Base-by-base conservation (phyloP, 768 basidiomycete genomes). In the Trametes punicea region DNA sequence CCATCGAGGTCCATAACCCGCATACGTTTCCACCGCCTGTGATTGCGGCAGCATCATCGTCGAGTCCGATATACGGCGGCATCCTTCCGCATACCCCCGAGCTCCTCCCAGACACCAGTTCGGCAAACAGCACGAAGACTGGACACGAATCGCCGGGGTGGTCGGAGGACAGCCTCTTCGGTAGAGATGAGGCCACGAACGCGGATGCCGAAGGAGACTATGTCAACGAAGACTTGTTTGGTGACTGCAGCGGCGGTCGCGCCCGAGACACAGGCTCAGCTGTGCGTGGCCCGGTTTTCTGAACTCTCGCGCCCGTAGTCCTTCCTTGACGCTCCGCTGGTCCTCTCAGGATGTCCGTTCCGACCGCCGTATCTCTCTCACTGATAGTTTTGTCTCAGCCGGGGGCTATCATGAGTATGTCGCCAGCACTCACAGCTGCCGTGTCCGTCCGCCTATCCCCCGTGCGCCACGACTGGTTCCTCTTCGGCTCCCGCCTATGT, bases 131-230 rank as follows among this genome's bases (percentile, higher is more conserved):
- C 27, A 48, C 48, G 21, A 45, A 44, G 16, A 29, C 25, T 4
- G 51, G 25, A 3, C 16, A 18, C 11, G 27, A 15, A 16, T 48
- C 51, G 15, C 42, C 58, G 16, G 45, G 38, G 1, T 54, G 56
- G 56, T 51, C 47, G 56, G 47, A 44, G 1, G 47, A 51, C 7
- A 44, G 47, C 20, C 48, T 60, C 4, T 60, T 60, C 29, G 62
- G 58, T 11, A 25, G 31, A 18, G 56, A 54, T 11, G 55, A 33
- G 6, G 46, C 25, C 4, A 31, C 4, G 2, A 44, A 50, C 25
- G 40, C n/a, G 16, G 47, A 53, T 18, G 51, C 34, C 6, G 46
- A 47, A 10, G 51, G 30, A 4, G 48, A 30, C 10, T 31, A 46
- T 23, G 49, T 30, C 10, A 38, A 34, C 7, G 45, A 42, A 31